phyloP scores from a whole-genome alignment of 192 early-diverging fungal genomes.

The Gonapodya prolifera region DNA sequence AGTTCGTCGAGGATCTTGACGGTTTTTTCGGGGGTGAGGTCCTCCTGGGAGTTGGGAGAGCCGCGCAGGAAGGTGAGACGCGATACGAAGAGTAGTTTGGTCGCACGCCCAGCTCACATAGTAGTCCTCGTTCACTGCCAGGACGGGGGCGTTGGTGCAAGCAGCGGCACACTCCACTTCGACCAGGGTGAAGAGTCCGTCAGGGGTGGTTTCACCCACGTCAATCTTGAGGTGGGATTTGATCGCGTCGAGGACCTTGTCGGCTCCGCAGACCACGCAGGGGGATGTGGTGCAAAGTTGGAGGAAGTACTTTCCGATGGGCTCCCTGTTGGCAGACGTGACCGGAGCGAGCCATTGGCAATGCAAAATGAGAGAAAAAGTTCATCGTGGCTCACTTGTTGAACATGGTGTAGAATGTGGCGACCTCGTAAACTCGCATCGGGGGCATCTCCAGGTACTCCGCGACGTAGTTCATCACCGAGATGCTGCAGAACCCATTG shows the following conservation, averaged over 20 bases:
- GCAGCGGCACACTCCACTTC: conserved; percentile 99
- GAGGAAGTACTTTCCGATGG: conserved; percentile 98
- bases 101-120: conserved; percentile 40
- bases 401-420: conserved; percentile 99
- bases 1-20: conserved; percentile 75
- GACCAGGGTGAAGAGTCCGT: conserved; percentile 93
- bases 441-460: conserved; percentile 88
- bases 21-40: conserved; percentile 83
- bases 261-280: conserved; percentile 89
- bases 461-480: conserved; percentile 96
- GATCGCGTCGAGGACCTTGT: conserved; percentile 77
- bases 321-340: conserved; percentile 43
- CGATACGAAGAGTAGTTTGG: not conserved
- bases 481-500: conserved; percentile 75
- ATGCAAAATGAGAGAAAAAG: not conserved
- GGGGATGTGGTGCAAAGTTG: conserved; percentile 98
- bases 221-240: conserved; percentile 82
- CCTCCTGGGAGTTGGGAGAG: conserved; percentile 53
- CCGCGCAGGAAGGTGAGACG: no score
- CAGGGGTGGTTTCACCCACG: conserved; percentile 83
- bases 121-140: conserved; percentile 97
- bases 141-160: conserved; percentile 93
- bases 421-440: conserved; percentile 99
- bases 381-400: conserved; percentile 49
- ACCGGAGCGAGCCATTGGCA: not conserved